Percentiles rank a stretch among this genome's conserved stretches.
Conservation (phyloP, 2,329 filamentous ascomycete genomes). For the Arthrocladium fulminans region DNA sequence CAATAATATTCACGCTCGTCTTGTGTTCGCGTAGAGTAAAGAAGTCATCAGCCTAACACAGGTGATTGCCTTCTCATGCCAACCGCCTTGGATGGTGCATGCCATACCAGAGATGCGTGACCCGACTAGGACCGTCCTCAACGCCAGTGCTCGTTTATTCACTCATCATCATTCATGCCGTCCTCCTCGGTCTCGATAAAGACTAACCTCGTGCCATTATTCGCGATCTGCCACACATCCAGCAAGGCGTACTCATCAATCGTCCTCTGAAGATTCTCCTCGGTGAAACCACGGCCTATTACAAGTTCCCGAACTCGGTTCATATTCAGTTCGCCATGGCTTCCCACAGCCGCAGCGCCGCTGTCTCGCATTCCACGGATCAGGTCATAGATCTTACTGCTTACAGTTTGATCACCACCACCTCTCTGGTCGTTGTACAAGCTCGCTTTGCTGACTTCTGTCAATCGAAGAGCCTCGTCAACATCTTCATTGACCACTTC, state of each 20-base stretch:
- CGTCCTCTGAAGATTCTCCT: slow-evolving; percentile 78
- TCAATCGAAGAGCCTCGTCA: slow-evolving; percentile 81
- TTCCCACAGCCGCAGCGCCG: slow-evolving; percentile 70
- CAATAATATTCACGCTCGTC: neutral
- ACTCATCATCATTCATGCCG: slow-evolving; percentile 36
- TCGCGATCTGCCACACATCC: slow-evolving; percentile 80
- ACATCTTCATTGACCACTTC: slow-evolving; percentile 85
- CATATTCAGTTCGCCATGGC: slow-evolving; percentile 71
- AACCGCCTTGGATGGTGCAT: no score
- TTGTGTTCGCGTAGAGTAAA: no score
- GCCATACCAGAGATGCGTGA: neutral
- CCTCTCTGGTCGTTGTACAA: slow-evolving; percentile 61
- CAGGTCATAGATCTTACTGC: slow-evolving; percentile 87
- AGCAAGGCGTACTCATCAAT: slow-evolving; percentile 81
- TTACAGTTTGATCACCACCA: slow-evolving; percentile 65
- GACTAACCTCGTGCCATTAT: slow-evolving; percentile 59
- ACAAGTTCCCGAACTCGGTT: slow-evolving; percentile 83
- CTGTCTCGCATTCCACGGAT: slow-evolving; percentile 80
- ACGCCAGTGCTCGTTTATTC: neutral
- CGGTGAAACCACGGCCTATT: slow-evolving; percentile 91
- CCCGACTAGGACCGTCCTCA: neutral
- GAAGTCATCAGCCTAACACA: neutral
- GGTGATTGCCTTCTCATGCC: neutral
- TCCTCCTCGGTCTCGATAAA: slow-evolving; percentile 56
- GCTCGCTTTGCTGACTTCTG: slow-evolving; percentile 89